A percentile compares a stretch with the other conserved stretches of the same genome.
phyloP scores from a whole-genome alignment of 371 early-diverging fungal genomes.

The Mucor lusitanicus region DNA sequence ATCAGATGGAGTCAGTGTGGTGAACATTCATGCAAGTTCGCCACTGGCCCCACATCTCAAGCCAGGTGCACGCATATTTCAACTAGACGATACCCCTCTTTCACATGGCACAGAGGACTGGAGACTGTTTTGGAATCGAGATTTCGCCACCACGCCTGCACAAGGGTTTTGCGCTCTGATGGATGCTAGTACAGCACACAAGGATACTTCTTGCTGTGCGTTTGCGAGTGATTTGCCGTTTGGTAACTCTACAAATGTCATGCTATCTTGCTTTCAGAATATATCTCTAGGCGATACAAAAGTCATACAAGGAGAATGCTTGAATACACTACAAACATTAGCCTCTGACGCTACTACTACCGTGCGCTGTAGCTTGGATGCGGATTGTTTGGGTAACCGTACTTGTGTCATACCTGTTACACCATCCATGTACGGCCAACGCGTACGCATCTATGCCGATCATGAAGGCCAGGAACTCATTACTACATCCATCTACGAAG shows the following conservation, averaged over 20 bases:
- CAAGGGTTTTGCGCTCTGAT: not conserved
- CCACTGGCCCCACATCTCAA: constrained; percentile 42
- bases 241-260: not conserved
- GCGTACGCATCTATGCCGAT: not conserved
- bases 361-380: not conserved
- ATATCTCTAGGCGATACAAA: not conserved
- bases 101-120: not conserved
- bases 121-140: not conserved
- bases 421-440: not conserved
- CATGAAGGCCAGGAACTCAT: not conserved
- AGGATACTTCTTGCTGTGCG: not conserved
- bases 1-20: constrained; percentile 63
- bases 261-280: not conserved
- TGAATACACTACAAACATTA: not conserved
- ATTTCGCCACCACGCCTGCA: not conserved
- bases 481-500: not conserved
- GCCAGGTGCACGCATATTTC: not conserved
- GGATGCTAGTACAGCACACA: not conserved
- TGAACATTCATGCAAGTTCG: constrained; percentile 53
- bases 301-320: not conserved
- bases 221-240: not conserved
- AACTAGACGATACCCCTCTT: not conserved
- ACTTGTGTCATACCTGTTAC: not conserved
- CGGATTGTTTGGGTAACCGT: not conserved
- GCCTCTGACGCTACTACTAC: not conserved